Evolutionary conservation across 495 filamentous ascomycete species (phyloP), one percentile per base, ranked within the genome.

Genomic region (Pyronema domesticum): DNA sequence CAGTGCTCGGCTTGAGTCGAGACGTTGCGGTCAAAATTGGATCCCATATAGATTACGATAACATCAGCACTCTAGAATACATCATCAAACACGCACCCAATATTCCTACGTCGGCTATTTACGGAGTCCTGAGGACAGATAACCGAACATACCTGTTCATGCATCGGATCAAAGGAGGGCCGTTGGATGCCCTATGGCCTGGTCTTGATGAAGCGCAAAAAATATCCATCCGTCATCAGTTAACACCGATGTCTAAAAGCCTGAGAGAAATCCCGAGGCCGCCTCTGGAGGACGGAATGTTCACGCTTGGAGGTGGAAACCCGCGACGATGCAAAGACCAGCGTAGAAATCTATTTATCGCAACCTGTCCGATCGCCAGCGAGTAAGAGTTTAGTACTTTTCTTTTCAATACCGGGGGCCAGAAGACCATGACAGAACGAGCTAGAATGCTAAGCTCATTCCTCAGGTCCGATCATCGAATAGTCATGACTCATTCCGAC

Each of bases 401-500:
- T 35, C 58, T 57, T 54, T 34, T 50, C 34, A 10, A 35, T 40
- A 11, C 48, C 53, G 14, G 36, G 30, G n/a, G 33, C 39, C n/a
- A 34, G 14, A 49, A 50, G 50, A 13, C 36, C 46, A 1, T 43
- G 36, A n/a, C 4, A 33, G 4, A 40, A 57, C 7, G 15, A 49
- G 51, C 55, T 42, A 54, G 51, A 17, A 49, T 49, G 52, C 23
- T 60, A 19, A 7, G n/a, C 42, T 49, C 48, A 18, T 55, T 33
- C 17, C 39, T 60, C 13, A 14, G 46, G 35, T 35, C 23, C 4
- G 19, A 57, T 48, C 54, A 62, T 15, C 17, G 23, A 51, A 51
- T 60, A 33, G 59, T 57, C 10, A 61, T 61, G 57, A 71, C 67
- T 10, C 70, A 74, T 58, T 69, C 71, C 55, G 67, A 70, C 51